phyloP scores from a whole-genome alignment of 805 yeast genomes.

The Teunomyces gatunensis region DNA sequence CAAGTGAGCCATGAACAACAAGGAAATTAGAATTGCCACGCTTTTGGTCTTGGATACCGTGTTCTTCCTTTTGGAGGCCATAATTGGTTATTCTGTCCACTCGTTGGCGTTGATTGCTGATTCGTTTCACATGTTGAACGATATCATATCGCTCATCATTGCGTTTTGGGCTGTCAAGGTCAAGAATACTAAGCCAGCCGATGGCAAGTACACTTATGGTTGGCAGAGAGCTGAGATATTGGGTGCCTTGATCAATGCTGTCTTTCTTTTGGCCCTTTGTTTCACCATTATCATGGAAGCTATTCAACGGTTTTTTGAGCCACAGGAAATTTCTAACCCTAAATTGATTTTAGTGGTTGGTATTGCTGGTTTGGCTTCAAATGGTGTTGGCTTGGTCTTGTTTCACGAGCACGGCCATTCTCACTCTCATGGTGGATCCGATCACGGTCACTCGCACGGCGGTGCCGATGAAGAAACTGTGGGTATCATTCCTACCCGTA shows the following conservation, averaged over 20 bases:
- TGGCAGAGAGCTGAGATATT: constrained; percentile 97
- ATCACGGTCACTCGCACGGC: constrained; percentile 38
- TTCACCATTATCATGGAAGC: constrained; percentile 92
- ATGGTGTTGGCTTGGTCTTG: constrained; percentile 75
- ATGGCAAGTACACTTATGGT: constrained; percentile 90
- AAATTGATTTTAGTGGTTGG: constrained; percentile 81
- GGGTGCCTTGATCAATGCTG: constrained; percentile 94
- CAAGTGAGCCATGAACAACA: constrained; percentile 33
- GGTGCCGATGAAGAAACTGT: constrained; percentile 9
- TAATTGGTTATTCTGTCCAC: constrained; percentile 86
- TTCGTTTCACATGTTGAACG: constrained; percentile 96
- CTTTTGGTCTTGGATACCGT: constrained; percentile 72
- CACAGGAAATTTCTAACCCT: constrained; percentile 80
- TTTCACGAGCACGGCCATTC: constrained; percentile 73
- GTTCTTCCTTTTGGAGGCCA: constrained; percentile 83
- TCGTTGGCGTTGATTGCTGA: constrained; percentile 94
- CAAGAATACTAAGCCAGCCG: constrained; percentile 76
- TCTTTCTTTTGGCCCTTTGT: constrained; percentile 86
- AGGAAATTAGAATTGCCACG: constrained; percentile 70
- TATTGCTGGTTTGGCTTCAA: constrained; percentile 74
- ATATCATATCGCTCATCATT: constrained; percentile 80
- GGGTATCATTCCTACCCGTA: constrained; percentile 12
- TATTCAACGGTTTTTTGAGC: constrained; percentile 79
- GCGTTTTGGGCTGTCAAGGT: constrained; percentile 97
- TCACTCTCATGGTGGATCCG: constrained; percentile 48